Conservation (phyloP, 2,329 filamentous ascomycete genomes). For the Rutstroemia sp. region DNA sequence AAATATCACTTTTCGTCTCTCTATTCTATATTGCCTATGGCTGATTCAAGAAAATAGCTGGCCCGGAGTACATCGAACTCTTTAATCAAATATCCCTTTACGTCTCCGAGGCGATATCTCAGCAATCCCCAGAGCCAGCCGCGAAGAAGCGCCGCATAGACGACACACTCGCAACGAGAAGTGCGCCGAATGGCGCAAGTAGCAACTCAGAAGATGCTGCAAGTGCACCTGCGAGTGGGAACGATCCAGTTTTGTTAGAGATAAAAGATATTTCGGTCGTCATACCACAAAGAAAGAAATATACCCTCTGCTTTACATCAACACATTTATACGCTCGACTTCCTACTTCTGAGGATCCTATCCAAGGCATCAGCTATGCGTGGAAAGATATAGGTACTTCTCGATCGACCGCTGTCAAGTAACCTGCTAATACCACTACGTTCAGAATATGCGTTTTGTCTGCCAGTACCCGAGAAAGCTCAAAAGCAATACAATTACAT, state of each 20-base stretch:
- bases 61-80: constrained; percentile 27
- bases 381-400: constrained; percentile 55
- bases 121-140: constrained; percentile 19
- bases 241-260: constrained; percentile 48
- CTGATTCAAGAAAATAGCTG: constrained; percentile 13
- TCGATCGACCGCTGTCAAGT: neutral
- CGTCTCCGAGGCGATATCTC: constrained; percentile 16
- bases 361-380: constrained; percentile 47
- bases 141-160: constrained; percentile 29
- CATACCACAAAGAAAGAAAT: constrained; percentile 61
- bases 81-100: constrained; percentile 30
- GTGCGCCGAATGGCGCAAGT: constrained; percentile 18
- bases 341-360: constrained; percentile 43
- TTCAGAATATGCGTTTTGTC: constrained; percentile 53
- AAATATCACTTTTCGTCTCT: neutral
- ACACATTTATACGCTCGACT: constrained; percentile 51
- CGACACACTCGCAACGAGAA: constrained; percentile 19
- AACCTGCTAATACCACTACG: neutral
- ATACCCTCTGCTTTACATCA: constrained; percentile 54
- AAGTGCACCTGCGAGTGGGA: constrained; percentile 25
- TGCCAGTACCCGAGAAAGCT: constrained; percentile 58
- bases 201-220: constrained; percentile 9
- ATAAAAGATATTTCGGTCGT: constrained; percentile 62
- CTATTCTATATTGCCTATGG: neutral
- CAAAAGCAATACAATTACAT: constrained; percentile 61